Evolutionary conservation across 2,329 filamentous ascomycete genomes (phyloP).

Genomic region (Verticillium nonalfalfae): DNA sequence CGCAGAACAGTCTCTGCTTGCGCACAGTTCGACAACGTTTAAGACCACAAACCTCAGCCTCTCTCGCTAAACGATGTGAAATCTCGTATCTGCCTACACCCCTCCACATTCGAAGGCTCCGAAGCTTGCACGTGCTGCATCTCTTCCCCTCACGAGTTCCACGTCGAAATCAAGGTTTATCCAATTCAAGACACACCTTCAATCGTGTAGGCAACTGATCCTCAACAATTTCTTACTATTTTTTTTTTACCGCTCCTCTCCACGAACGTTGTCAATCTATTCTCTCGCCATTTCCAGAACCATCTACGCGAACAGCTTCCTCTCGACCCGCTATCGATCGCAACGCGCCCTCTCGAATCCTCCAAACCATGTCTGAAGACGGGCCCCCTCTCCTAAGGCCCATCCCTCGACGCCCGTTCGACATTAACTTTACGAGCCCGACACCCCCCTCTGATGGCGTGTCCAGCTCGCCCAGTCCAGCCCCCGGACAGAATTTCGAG

Average conservation of each 20-base stretch:
- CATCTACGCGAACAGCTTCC: background rate
- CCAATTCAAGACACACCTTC: background rate
- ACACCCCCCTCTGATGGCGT: constrained; percentile 34
- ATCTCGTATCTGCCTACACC: background rate
- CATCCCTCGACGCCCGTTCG: constrained; percentile 66
- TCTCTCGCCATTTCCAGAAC: background rate
- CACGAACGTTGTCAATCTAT: background rate
- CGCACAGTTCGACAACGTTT: background rate
- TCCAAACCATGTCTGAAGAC: constrained; percentile 28
- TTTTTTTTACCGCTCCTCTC: too few relatives aligned
- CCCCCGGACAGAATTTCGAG: constrained; percentile 39
- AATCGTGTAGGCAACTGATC: background rate
- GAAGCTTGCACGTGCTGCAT: background rate
- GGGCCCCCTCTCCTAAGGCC: constrained; percentile 59
- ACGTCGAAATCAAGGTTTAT: background rate
- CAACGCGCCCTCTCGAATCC: background rate
- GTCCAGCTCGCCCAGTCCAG: constrained; percentile 24
- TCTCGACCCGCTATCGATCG: background rate
- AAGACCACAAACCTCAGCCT: background rate
- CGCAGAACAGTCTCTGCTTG: background rate
- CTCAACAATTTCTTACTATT: background rate
- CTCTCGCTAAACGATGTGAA: background rate
- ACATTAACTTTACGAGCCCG: constrained; percentile 42
- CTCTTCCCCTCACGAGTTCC: background rate
- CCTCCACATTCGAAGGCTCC: background rate